Conservation (phyloP, 164 flowering plant species). For the Annona cherimola region DNA sequence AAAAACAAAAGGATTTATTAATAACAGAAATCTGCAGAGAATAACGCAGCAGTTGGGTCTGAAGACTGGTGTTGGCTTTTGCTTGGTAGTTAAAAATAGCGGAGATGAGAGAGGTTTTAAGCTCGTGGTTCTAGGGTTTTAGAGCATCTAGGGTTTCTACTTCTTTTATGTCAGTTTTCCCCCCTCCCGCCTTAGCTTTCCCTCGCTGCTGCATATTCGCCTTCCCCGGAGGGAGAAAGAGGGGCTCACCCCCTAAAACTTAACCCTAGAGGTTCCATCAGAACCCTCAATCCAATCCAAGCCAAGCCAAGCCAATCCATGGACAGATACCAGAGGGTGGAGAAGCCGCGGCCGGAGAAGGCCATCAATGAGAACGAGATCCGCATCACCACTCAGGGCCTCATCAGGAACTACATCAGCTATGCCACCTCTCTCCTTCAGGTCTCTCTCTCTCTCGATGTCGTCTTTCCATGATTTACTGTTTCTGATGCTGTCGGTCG, state of each 20-base stretch:
- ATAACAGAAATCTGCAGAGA: too few species aligned
- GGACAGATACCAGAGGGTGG: conserved; percentile 75
- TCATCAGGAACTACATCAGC: conserved; percentile 69
- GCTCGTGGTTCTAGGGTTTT: not conserved
- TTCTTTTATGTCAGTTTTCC: not conserved
- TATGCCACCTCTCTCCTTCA: conserved; percentile 73
- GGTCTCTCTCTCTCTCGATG: conserved; percentile 24
- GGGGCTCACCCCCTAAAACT: not conserved
- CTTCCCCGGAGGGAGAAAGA: not conserved
- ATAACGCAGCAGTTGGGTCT: too few species aligned
- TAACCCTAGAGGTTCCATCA: too few species aligned
- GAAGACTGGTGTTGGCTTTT: too few species aligned
- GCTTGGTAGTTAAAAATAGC: too few species aligned
- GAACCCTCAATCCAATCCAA: not conserved
- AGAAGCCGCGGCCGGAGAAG: conserved; percentile 54
- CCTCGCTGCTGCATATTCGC: not conserved
- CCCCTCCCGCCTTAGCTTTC: not conserved
- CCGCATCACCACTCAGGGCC: conserved; percentile 74
- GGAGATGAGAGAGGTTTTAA: too few species aligned
- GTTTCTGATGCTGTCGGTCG: not conserved
- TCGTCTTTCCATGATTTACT: not conserved
- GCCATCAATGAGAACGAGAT: conserved; percentile 69
- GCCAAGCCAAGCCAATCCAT: conserved; percentile 15
- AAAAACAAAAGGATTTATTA: too few species aligned
- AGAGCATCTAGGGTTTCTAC: not conserved